Base-by-base conservation (phyloP, 495 filamentous ascomycete genomes). In the Daldinia loculata region DNA sequence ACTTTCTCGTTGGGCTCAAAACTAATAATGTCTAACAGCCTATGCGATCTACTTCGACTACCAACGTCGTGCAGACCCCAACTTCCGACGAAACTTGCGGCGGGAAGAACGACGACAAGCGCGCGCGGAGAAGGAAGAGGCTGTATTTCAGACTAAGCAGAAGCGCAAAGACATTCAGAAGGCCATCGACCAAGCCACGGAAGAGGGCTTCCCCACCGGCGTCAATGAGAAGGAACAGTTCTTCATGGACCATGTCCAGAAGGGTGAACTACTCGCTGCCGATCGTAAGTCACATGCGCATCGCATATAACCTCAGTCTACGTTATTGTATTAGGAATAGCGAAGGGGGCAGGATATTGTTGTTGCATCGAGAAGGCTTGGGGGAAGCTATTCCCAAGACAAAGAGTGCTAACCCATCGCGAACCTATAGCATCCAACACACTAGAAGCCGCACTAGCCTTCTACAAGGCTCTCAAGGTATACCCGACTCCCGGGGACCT, bases 391-490 rank as follows among this genome's bases (percentile, higher is more conserved):
- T 32, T 17, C n/a, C 6, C 6, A 22, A 66, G 45, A 72, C 17
- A 55, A 52, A 65, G 38, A 65, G 30, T 17, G 72, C 75, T 79
- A 62, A 77, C 61, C 32, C 32, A 30, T 26, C 3, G 12, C 14
- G n/a, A 48, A 43, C 55, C 57, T 68, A 63, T 76, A 95, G 92
- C 90, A 67, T 80, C 87, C 63, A 87, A 91, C 72, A 87, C 88
- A 38, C 71, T 97, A 34, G 94, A 98, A 53, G 93, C 96, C 53
- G 94, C 96, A 27, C 84, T 98, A 58, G 91, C 90, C 80, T 98
- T 99, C 83, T 99, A 97, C 88, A 94, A 92, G 86, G 95, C 95
- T 41, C 86, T 99, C 74, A 99, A 98, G 86, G 95, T 99, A 38
- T 99, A 99, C 81, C 95, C 95, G 8, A 90, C 93, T 69, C 95